Evolutionary conservation across 108 stramenopile genomes (phyloP).

Genomic region (Cyclostephanos tholiformis): DNA sequence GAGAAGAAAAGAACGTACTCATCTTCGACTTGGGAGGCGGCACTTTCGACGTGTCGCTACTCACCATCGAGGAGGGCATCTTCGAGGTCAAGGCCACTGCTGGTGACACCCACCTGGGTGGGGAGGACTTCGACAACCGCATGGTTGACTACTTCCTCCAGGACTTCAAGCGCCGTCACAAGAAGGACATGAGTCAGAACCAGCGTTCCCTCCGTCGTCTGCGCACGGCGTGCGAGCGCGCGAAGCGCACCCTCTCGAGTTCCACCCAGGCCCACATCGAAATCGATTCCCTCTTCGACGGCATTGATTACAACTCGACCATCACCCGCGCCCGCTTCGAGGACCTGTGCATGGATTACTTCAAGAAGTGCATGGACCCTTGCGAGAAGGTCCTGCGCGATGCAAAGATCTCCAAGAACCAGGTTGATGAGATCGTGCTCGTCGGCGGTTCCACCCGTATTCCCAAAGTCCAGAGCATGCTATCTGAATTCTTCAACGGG

Average conservation of each 20-base stretch:
- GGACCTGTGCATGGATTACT: constrained; percentile 98
- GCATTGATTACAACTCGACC: constrained; percentile 98
- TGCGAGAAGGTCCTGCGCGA: constrained; percentile 98
- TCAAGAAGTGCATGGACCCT: constrained; percentile 99
- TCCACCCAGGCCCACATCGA: constrained; percentile 99
- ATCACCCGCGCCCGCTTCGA: constrained; percentile 98
- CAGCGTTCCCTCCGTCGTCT: constrained; percentile 98
- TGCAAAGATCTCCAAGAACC: constrained; percentile 95
- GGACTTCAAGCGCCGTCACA: constrained; percentile 95
- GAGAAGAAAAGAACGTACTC: constrained; percentile 97
- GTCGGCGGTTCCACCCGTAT: constrained; percentile 99
- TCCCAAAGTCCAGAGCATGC: constrained; percentile 95
- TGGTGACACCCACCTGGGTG: constrained; percentile 99
- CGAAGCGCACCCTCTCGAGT: constrained; percentile 98
- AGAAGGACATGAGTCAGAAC: constrained; percentile 91
- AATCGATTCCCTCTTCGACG: constrained; percentile 98
- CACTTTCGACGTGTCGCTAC: constrained; percentile 97
- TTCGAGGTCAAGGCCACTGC: constrained; percentile 99
- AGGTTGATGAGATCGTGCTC: constrained; percentile 95
- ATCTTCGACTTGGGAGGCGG: constrained; percentile 99
- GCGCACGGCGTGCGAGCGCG: constrained; percentile 99
- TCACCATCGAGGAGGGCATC: constrained; percentile 99
- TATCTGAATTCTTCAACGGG: constrained; percentile 98
- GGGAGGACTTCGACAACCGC: constrained; percentile 99
- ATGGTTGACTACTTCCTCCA: constrained; percentile 96